These are phyloP conservation scores for Monocercomonoides exilis DNA, from an alignment of 78 protist species.

Conservation along the genomic window DNA sequence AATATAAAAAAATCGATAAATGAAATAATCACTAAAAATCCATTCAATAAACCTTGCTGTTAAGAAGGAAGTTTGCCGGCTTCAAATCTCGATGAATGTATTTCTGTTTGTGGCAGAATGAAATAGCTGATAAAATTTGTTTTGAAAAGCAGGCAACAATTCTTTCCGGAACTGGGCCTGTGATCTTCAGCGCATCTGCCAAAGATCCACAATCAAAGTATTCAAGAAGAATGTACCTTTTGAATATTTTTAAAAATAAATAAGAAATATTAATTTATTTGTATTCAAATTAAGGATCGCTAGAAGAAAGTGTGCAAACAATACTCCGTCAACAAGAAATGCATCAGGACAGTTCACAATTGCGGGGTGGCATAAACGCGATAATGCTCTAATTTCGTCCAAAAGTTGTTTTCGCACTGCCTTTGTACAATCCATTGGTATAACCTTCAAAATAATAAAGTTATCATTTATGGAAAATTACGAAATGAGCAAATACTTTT, in stretches of 20 bases:
- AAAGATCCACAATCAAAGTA: background rate
- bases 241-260: background rate
- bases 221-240: background rate
- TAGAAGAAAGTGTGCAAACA: background rate
- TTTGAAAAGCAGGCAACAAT: background rate
- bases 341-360: constrained; percentile 4
- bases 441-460: background rate
- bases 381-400: background rate
- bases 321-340: background rate
- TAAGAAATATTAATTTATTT: too few relatives aligned
- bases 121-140: background rate
- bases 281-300: too few relatives aligned
- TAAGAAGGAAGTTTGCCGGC: background rate
- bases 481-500: background rate
- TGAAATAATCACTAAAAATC: too few relatives aligned
- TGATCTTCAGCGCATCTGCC: background rate
- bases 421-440: background rate
- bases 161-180: background rate
- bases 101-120: background rate
- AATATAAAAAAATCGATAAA: too few relatives aligned
- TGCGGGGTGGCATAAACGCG: background rate
- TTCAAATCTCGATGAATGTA: background rate
- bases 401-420: background rate
- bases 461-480: background rate
- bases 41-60: background rate